phyloP scores from a whole-genome alignment of 192 early-diverging fungal genomes.

The Blastocladiella britannica region DNA sequence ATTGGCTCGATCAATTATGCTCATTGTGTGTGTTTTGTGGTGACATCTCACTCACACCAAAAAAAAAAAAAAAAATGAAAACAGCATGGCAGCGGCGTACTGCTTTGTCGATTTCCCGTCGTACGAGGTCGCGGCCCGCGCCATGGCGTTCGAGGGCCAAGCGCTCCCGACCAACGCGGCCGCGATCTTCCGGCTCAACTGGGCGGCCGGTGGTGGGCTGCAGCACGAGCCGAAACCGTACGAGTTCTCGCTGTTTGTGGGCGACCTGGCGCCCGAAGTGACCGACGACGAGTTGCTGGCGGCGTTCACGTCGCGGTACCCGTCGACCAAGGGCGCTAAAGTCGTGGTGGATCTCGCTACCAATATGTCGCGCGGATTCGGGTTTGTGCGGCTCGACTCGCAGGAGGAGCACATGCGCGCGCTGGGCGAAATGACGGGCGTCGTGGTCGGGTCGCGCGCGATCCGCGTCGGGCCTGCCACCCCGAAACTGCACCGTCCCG shows the following conservation, averaged over 20 bases:
- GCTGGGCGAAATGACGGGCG: constrained; percentile 73
- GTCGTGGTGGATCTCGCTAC: constrained; percentile 78
- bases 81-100: constrained; percentile 45
- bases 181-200: constrained; percentile 77
- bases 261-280: constrained; percentile 78
- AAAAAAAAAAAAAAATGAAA: constrained; percentile 1
- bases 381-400: constrained; percentile 80
- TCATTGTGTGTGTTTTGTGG: neutral
- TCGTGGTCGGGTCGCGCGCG: constrained; percentile 54
- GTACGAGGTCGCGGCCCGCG: constrained; percentile 41
- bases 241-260: constrained; percentile 88
- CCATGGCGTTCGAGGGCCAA: constrained; percentile 56
- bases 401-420: constrained; percentile 77
- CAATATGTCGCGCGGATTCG: constrained; percentile 67
- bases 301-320: constrained; percentile 65
- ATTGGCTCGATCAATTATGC: constrained; percentile 3
- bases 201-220: constrained; percentile 72
- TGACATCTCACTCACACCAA: neutral
- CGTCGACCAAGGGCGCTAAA: constrained; percentile 73
- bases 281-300: constrained; percentile 65
- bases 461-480: constrained; percentile 82
- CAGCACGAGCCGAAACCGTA: constrained; percentile 36
- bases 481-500: constrained; percentile 19
- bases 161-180: constrained; percentile 56
- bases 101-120: constrained; percentile 76